A percentile compares a stretch with the other conserved stretches of the same genome.
phyloP scores from a whole-genome alignment of 2,329 filamentous ascomycete species.

The Colletotrichum lindemuthianum region DNA sequence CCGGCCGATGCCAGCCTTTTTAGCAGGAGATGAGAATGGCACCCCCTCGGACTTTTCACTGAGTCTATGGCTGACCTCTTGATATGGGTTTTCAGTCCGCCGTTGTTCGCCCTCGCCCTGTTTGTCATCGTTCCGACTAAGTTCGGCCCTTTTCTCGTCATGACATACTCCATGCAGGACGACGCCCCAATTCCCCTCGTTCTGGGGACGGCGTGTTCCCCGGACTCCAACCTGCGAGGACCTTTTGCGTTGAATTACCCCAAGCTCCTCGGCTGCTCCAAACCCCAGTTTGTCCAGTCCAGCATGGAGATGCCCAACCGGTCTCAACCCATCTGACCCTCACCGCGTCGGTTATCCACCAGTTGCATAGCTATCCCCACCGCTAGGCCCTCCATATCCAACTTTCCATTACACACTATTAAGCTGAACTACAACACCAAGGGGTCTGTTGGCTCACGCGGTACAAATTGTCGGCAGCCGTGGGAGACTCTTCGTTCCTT shows the following conservation, averaged over 20 bases:
- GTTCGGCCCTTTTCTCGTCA: constrained; percentile 30
- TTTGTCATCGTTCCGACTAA: constrained; percentile 14
- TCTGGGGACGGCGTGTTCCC: constrained; percentile 9
- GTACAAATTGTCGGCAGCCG: too few relatives aligned
- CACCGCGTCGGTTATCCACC: neutral
- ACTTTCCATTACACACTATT: too few relatives aligned
- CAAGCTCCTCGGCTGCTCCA: neutral
- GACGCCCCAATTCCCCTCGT: constrained; percentile 3
- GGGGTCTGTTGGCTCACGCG: too few relatives aligned
- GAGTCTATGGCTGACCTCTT: neutral
- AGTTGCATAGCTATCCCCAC: neutral
- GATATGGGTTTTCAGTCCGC: constrained; percentile 1
- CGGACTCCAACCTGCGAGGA: neutral
- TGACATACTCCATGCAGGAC: constrained; percentile 25
- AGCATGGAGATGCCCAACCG: constrained; percentile 10
- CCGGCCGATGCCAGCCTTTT: too few relatives aligned
- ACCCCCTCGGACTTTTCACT: too few relatives aligned
- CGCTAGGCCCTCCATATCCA: neutral
- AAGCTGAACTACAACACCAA: too few relatives aligned
- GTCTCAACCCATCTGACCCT: constrained; percentile 19
- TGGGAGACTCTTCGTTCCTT: neutral
- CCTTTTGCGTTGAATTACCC: neutral
- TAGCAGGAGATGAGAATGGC: too few relatives aligned
- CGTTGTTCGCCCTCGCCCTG: neutral
- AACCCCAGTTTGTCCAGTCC: constrained; percentile 1